Percentiles rank a stretch among this genome's conserved stretches.
Evolutionary conservation across 202 grass and related monocot species (phyloP).

Genomic region (Hordeum pubiflorum): DNA sequence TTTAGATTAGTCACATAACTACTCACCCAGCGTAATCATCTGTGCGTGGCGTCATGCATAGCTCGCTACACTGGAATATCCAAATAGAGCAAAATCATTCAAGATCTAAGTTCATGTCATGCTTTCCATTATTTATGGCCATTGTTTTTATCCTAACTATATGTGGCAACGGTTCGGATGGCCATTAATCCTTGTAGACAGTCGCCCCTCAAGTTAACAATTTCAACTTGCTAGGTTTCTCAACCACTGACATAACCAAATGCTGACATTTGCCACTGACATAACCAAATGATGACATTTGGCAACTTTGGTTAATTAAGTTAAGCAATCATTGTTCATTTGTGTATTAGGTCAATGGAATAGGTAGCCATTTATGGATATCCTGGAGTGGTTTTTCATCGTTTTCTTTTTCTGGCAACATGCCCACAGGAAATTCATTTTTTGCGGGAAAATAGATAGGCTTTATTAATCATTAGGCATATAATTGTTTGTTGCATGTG

Average conservation of each 20-base stretch:
- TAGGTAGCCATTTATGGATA: neutral
- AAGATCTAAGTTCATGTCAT: constrained; percentile 24
- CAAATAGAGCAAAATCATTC: neutral
- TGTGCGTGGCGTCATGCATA: constrained; percentile 22
- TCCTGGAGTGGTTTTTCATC: neutral
- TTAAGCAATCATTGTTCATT: neutral
- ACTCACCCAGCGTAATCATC: neutral
- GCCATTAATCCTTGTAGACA: neutral
- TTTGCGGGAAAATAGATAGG: neutral
- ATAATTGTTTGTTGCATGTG: no score
- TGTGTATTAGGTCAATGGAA: neutral
- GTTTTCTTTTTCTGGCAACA: neutral
- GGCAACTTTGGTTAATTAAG: neutral
- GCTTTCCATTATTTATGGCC: constrained; percentile 4
- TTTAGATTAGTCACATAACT: neutral
- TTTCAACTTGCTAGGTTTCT: constrained; percentile 1
- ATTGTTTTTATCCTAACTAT: neutral
- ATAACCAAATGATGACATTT: neutral
- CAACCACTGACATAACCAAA: constrained; percentile 5
- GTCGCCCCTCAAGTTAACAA: neutral
- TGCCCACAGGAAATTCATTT: neutral
- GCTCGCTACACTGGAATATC: neutral
- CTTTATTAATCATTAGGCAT: neutral
- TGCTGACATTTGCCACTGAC: neutral
- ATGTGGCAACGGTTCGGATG: neutral